These are phyloP conservation scores for Penicillium sp. DNA, from an alignment of 2,329 filamentous ascomycete species.

Conservation along the genomic window DNA sequence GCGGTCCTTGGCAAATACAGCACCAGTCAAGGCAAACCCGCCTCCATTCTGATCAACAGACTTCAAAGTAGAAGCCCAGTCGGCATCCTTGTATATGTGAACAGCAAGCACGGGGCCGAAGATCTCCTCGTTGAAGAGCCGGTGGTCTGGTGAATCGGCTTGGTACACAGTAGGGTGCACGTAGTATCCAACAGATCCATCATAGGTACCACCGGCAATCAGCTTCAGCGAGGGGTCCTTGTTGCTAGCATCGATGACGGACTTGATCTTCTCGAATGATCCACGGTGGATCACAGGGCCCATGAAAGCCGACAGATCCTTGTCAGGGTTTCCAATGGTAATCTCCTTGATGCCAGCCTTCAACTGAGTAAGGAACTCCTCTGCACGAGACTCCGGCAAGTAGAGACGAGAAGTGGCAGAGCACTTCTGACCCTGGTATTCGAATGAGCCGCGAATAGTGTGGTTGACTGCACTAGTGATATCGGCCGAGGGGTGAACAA, in stretches of 20 bases:
- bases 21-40: constrained; percentile 37
- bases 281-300: constrained; percentile 78
- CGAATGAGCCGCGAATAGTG: constrained; percentile 79
- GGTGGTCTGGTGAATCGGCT: constrained; percentile 66
- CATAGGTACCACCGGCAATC: constrained; percentile 70
- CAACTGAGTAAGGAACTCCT: constrained; percentile 65
- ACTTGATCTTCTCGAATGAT: constrained; percentile 73
- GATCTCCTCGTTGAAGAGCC: constrained; percentile 70
- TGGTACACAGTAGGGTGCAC: constrained; percentile 77
- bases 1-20: constrained; percentile 39
- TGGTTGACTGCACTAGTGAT: constrained; percentile 72
- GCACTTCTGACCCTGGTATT: constrained; percentile 88
- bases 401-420: constrained; percentile 76
- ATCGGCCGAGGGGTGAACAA: constrained; percentile 72
- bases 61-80: constrained; percentile 58
- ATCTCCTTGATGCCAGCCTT: constrained; percentile 64
- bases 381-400: constrained; percentile 69
- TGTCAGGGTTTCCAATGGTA: constrained; percentile 56
- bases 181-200: constrained; percentile 73
- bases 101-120: constrained; percentile 73
- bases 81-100: constrained; percentile 72
- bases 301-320: constrained; percentile 61
- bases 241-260: constrained; percentile 74
- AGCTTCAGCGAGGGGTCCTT: constrained; percentile 66
- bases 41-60: constrained; percentile 33